A percentile compares a stretch with the other conserved stretches of the same genome.
Conservation (phyloP, 2,329 filamentous ascomycete genomes). For the Sclerotinia nivalis region DNA sequence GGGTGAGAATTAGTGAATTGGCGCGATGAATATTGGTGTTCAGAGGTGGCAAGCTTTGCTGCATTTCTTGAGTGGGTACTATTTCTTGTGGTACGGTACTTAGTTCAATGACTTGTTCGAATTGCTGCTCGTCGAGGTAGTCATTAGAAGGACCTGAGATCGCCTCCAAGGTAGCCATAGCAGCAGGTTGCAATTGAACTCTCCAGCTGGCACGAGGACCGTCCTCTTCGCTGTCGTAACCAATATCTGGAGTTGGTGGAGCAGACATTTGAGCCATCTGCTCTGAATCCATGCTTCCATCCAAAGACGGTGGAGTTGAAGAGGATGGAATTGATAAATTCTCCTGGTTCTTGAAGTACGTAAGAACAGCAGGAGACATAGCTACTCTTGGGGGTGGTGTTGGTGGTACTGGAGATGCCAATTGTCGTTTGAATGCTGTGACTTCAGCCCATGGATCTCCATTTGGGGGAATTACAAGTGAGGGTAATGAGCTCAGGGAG, state of each 20-base stretch:
- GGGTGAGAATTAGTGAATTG: constrained; percentile 46
- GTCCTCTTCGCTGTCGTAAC: constrained; percentile 53
- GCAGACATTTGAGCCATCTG: constrained; percentile 82
- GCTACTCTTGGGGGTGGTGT: constrained; percentile 68
- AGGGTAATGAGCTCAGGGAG: constrained; percentile 46
- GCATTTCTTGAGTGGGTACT: constrained; percentile 52
- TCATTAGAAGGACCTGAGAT: constrained; percentile 61
- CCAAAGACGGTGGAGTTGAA: constrained; percentile 77
- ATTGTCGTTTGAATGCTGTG: constrained; percentile 47
- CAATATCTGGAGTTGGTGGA: constrained; percentile 78
- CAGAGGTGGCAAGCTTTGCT: constrained; percentile 53
- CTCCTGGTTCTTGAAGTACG: constrained; percentile 67
- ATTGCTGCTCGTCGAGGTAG: constrained; percentile 63
- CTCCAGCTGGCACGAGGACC: constrained; percentile 64
- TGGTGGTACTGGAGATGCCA: constrained; percentile 59
- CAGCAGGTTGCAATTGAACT: constrained; percentile 74
- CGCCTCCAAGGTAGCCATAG: constrained; percentile 77
- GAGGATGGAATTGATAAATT: constrained; percentile 74
- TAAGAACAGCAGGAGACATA: constrained; percentile 74
- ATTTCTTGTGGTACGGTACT: constrained; percentile 33
- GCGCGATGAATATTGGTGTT: constrained; percentile 46
- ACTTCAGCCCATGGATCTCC: constrained; percentile 50
- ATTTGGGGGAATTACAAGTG: constrained; percentile 52
- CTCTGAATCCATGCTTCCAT: constrained; percentile 86
- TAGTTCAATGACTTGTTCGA: constrained; percentile 56